phyloP scores from a whole-genome alignment of 495 filamentous ascomycete species.

The Talaromyces wortmannii region DNA sequence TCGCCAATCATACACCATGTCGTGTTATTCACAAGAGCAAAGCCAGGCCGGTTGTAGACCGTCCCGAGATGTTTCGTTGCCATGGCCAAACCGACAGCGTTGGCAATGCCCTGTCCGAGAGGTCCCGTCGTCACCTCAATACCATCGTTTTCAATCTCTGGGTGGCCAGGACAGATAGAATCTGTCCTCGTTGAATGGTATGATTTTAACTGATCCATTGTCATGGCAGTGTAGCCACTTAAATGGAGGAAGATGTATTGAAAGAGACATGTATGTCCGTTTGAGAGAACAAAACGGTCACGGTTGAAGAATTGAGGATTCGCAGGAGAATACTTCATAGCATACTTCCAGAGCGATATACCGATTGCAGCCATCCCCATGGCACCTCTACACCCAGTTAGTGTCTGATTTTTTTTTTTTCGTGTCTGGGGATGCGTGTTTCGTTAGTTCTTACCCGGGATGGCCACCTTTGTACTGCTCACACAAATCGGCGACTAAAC shows the following conservation, averaged over 20 bases:
- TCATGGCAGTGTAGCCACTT: conserved; percentile 51
- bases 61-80: conserved; percentile 50
- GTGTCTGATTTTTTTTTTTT: conserved; percentile 7
- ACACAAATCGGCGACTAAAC: conserved; percentile 52
- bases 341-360: conserved; percentile 43
- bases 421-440: background rate
- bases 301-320: conserved; percentile 43
- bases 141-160: conserved; percentile 53
- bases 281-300: conserved; percentile 48
- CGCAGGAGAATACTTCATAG: conserved; percentile 43
- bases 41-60: conserved; percentile 44
- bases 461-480: conserved; percentile 54
- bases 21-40: conserved; percentile 38
- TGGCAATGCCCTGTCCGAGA: conserved; percentile 53
- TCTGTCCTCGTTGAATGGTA: conserved; percentile 49
- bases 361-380: conserved; percentile 53
- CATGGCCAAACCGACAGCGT: conserved; percentile 54
- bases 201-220: conserved; percentile 51
- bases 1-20: conserved; percentile 54
- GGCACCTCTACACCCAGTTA: conserved; percentile 22
- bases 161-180: conserved; percentile 50
- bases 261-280: conserved; percentile 56
- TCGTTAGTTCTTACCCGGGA: conserved; percentile 34
- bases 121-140: conserved; percentile 60
- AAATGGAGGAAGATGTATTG: conserved; percentile 54